Base-by-base conservation (phyloP, 2,329 filamentous ascomycete genomes). In the Fusarium brachygibbosum region DNA sequence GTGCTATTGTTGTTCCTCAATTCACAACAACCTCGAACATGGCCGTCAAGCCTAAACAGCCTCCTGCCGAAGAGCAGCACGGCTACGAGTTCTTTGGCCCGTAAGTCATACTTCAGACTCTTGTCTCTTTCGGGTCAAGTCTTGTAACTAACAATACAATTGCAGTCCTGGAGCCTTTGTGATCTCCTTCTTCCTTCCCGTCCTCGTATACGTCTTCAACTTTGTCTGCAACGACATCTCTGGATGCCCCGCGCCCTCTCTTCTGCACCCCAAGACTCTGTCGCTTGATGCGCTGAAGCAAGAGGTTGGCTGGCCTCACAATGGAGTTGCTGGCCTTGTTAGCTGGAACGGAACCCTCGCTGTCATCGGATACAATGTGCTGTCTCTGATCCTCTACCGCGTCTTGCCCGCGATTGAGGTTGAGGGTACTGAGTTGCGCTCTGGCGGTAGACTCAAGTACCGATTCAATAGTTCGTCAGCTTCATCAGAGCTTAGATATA, bases 151-250 rank as follows among this genome's bases (percentile, higher is more conserved):
- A 75, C 44, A 52, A 74, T 46, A 50, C 23, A n/a, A 19, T 12
- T 42, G 8, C 49, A 97, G 94, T 56, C 84, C 90, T 41, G 94
- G 94, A 58, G 93, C 92, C 35, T 87, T 91, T 64, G 86, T 82
- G 65, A 93, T 98, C 75, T 92, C 92, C 10, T 91, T 97, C 74
- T 90, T 90, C 58, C 88, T 98, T 1, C 95, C 95, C 0, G 64
- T 94, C 41, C 85, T 94, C 69, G 87, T 93, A 73, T 97, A 96
- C 81, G 78, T 90, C 73, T 91, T 95, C 76, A 86, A 90, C 46
- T 97, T 98, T 77, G 84, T 91, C 74, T 98, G 95, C 86, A 98
- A 98, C 82, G 94, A 98, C 79, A 84, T 97, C 68, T 91, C 93
- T 11, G 95, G 96, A 61, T 98, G 96, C 77, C 96, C 95, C 46